Conservation (phyloP, 495 filamentous ascomycete species). For the Penicillium fimorum region DNA sequence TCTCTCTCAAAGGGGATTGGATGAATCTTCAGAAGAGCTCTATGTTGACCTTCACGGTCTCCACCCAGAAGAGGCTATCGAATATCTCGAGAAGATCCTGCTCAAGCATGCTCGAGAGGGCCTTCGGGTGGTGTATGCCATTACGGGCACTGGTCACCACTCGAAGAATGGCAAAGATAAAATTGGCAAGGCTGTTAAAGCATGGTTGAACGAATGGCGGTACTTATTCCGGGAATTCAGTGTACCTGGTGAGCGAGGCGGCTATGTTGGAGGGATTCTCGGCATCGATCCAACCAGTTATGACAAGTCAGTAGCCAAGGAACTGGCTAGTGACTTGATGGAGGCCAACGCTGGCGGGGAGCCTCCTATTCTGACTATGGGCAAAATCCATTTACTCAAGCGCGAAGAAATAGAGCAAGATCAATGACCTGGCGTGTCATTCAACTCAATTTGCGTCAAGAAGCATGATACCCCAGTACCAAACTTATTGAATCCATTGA, state of each 20-base stretch:
- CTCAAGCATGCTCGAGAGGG: constrained; percentile 71
- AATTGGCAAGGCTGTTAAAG: constrained; percentile 88
- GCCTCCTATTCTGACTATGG: constrained; percentile 34
- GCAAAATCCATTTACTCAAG: constrained; percentile 50
- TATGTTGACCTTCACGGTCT: constrained; percentile 96
- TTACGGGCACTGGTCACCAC: constrained; percentile 95
- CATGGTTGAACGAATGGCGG: constrained; percentile 91
- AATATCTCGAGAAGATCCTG: constrained; percentile 86
- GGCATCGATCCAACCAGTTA: constrained; percentile 90
- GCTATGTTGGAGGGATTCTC: constrained; percentile 86
- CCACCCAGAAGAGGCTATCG: constrained; percentile 94
- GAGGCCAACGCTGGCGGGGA: constrained; percentile 23
- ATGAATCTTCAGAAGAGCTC: constrained; percentile 61
- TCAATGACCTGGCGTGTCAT: constrained; percentile 20
- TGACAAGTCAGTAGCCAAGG: constrained; percentile 59
- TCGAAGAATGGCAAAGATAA: constrained; percentile 99
- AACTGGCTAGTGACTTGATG: constrained; percentile 24
- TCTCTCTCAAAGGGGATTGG: constrained; percentile 37
- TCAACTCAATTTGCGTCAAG: constrained; percentile 10
- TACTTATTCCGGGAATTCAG: constrained; percentile 96
- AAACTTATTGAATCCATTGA: constrained; percentile 2
- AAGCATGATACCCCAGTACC: constrained; percentile 18
- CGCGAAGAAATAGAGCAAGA: constrained; percentile 43
- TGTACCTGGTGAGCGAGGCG: constrained; percentile 78
- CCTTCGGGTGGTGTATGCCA: constrained; percentile 81